These are phyloP conservation scores for Tetrapyrgos nigripes DNA, from an alignment of 1,284 basidiomycete genomes.

Conservation along the genomic window DNA sequence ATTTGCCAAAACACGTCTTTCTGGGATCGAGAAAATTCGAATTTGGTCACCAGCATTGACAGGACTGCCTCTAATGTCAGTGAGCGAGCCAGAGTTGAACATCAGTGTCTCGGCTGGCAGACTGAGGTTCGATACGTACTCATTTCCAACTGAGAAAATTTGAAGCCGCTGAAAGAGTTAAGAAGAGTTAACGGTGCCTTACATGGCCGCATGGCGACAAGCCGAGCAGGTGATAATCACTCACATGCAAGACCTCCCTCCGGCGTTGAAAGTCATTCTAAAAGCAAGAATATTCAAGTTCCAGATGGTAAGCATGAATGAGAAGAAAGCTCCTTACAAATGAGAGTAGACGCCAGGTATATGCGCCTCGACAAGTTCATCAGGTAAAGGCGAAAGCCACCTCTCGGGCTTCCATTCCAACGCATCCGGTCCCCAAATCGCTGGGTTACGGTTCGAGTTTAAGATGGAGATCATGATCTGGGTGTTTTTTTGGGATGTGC, in stretches of 20 bases:
- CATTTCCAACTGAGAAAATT: conserved; percentile 40
- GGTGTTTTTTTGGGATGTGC: conserved; percentile 28
- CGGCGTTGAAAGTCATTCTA: conserved; percentile 40
- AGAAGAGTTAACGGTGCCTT: not conserved
- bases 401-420: conserved; percentile 42
- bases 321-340: conserved; percentile 7
- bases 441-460: conserved; percentile 33
- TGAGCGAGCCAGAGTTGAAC: no score
- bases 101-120: no score
- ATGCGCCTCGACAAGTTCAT: conserved; percentile 13
- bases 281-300: not conserved
- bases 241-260: conserved; percentile 36
- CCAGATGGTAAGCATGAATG: not conserved
- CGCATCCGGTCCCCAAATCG: conserved; percentile 41
- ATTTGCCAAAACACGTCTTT: no score
- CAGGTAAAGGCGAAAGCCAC: conserved; percentile 36
- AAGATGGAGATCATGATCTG: conserved; percentile 32
- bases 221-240: not conserved
- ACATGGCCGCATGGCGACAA: not conserved
- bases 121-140: no score
- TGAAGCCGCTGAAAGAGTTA: conserved; percentile 30
- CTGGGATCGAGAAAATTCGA: no score
- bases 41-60: no score
- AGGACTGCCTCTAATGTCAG: no score
- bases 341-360: conserved; percentile 21